phyloP scores from a whole-genome alignment of 106 monocot species.

The Acorus calamus region DNA sequence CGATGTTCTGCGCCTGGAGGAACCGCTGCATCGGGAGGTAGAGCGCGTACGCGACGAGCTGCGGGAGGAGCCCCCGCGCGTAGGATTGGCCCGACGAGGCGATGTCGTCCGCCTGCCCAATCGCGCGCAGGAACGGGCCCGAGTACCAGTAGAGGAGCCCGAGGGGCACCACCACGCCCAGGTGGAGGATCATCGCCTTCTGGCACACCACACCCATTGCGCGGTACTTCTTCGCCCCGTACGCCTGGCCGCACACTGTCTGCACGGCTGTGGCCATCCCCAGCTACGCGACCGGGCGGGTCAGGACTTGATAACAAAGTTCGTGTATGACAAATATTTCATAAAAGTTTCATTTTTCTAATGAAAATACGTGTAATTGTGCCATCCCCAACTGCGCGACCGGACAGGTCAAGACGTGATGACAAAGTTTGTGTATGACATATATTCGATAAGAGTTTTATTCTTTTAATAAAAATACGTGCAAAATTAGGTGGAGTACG shows the following conservation, averaged over 20 bases:
- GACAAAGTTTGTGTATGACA: too few species aligned
- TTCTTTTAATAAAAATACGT: too few species aligned
- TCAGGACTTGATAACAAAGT: too few species aligned
- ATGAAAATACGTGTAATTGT: too few species aligned
- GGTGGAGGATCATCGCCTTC: constrained; percentile 42
- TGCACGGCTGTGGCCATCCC: constrained; percentile 66
- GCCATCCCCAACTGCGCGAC: too few species aligned
- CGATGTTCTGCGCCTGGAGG: constrained; percentile 76
- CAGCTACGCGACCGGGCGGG: constrained; percentile 10
- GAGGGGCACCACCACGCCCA: constrained; percentile 19
- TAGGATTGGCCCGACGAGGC: constrained; percentile 38
- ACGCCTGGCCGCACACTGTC: constrained; percentile 64
- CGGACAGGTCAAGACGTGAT: too few species aligned
- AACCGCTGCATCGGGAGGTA: constrained; percentile 75
- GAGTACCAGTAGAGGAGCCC: constrained; percentile 59
- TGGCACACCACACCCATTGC: constrained; percentile 50
- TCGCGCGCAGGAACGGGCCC: constrained; percentile 34
- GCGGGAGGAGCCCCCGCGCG: constrained; percentile 50
- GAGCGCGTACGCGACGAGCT: constrained; percentile 57
- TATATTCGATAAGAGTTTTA: too few species aligned
- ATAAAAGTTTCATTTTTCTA: too few species aligned
- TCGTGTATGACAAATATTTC: too few species aligned
- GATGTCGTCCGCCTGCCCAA: constrained; percentile 27
- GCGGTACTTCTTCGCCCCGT: constrained; percentile 42
- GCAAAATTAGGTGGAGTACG: too few species aligned